These are phyloP conservation scores for Ophiostoma triangulosporum DNA, from an alignment of 2,329 filamentous ascomycete genomes.

Conservation along the genomic window DNA sequence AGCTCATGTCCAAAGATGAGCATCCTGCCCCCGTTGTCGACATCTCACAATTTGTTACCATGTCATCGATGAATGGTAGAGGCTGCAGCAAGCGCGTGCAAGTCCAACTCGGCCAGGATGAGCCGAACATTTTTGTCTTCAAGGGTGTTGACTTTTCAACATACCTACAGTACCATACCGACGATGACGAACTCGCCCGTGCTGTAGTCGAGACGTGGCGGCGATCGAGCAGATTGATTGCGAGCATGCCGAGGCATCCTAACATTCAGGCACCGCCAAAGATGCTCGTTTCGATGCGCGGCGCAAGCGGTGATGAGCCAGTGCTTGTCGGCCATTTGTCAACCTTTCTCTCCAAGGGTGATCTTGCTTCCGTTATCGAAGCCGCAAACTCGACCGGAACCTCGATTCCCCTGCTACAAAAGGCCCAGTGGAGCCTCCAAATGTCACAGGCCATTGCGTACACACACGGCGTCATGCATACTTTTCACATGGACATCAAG, in stretches of 20 bases:
- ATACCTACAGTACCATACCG: constrained; percentile 1
- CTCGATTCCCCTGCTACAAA: constrained; percentile 10
- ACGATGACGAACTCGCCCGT: not conserved
- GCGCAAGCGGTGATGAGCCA: not conserved
- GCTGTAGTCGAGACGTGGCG: not conserved
- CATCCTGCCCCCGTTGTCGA: not conserved
- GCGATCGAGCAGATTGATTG: constrained; percentile 1
- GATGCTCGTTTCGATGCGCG: constrained; percentile 1
- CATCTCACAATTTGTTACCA: not conserved
- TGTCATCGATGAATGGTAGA: not conserved
- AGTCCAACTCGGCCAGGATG: not conserved
- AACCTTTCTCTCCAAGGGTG: constrained; percentile 9
- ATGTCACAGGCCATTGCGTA: constrained; percentile 16
- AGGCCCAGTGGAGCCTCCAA: constrained; percentile 16
- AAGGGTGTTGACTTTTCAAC: constrained; percentile 5
- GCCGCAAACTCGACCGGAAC: constrained; percentile 7
- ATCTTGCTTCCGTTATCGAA: constrained; percentile 12
- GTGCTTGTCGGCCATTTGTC: constrained; percentile 14
- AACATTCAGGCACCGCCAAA: constrained; percentile 14
- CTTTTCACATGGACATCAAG: constrained; percentile 21
- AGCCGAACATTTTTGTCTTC: not conserved
- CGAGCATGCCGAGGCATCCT: constrained; percentile 10
- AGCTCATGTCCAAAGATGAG: not conserved
- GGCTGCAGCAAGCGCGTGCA: constrained; percentile 1
- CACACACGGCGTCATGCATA: constrained; percentile 14